Conservation (phyloP, 2,329 filamentous ascomycete genomes). For the Aspergillus calidoustus region DNA sequence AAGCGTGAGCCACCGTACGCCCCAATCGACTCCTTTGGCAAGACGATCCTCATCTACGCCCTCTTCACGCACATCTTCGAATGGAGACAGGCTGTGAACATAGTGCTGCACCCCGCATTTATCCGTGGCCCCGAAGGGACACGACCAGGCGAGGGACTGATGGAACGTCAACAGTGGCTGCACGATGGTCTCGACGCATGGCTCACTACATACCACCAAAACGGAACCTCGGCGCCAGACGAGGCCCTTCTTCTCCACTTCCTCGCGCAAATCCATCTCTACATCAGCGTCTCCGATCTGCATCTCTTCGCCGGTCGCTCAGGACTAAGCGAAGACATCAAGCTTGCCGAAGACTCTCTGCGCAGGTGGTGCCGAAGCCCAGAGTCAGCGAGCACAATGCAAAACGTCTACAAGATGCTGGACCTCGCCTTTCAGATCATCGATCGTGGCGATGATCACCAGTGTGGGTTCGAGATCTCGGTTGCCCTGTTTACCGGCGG, state of each 20-base stretch:
- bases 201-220: constrained; percentile 14
- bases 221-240: not conserved
- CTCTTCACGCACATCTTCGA: constrained; percentile 19
- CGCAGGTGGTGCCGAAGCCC: constrained; percentile 16
- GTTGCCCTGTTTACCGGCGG: constrained; percentile 16
- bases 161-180: constrained; percentile 15
- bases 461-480: constrained; percentile 15
- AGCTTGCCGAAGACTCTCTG: constrained; percentile 16
- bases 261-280: constrained; percentile 1
- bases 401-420: constrained; percentile 15
- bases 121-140: constrained; percentile 14
- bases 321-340: constrained; percentile 15
- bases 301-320: constrained; percentile 15
- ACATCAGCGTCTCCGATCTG: constrained; percentile 10
- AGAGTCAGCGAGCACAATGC: constrained; percentile 4
- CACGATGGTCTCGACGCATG: constrained; percentile 12
- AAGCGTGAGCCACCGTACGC: constrained; percentile 16
- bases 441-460: not conserved
- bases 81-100: constrained; percentile 18
- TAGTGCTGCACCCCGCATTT: constrained; percentile 16
- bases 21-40: constrained; percentile 16
- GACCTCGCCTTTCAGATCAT: constrained; percentile 12
- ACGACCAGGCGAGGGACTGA: constrained; percentile 12
- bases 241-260: constrained; percentile 1
- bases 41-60: constrained; percentile 16